Base-by-base conservation (phyloP, 2,329 filamentous ascomycete species). In the Fusarium buharicum region DNA sequence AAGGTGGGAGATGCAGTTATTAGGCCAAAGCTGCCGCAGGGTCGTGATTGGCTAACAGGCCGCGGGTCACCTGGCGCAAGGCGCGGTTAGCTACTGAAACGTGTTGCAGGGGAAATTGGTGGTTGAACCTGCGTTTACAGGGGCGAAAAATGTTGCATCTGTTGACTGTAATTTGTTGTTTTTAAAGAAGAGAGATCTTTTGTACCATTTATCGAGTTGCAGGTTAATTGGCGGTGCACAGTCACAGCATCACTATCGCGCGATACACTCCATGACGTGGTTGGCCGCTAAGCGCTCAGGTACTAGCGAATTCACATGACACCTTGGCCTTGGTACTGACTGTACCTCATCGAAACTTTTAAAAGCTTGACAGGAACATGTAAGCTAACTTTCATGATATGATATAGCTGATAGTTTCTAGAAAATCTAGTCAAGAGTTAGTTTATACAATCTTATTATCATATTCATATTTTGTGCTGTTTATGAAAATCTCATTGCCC, bases 1-100 rank as follows among this genome's bases (percentile, higher is more conserved):
- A 53, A 68, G 53, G 62, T 68, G 68, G 68, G 68, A 70, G 64
- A 55, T 53, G 59, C 58, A 65, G 51, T 44, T 51, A 50, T 67
- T 45, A 67, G 61, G 60, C 64, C 61, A 66, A 64, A 60, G n/a
- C 59, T 51, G 44, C 55, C 55, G 56, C 60, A 45, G 53, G 44
- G 40, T 59, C 47, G 44, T 58, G 55, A 70, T 70, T 70, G 68
- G 69, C 45, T 66, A 53, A 55, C 40, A 45, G 55, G 47, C 37
- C 46, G 31, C 47, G 55, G 31, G 69, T 64, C 61, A 60, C 51
- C 51, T 48, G 50, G 50, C 56, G 52, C 49, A 45, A 58, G 39
- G 39, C 45, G 54, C 55, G 50, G 69, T 68, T 71, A 71, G 67
- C 24, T 59, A 53, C 59, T 55, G 57, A 55, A 52, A 53, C 46